These are phyloP conservation scores for Ramaria sp. DNA, from an alignment of 768 basidiomycete species.

Conservation along the genomic window DNA sequence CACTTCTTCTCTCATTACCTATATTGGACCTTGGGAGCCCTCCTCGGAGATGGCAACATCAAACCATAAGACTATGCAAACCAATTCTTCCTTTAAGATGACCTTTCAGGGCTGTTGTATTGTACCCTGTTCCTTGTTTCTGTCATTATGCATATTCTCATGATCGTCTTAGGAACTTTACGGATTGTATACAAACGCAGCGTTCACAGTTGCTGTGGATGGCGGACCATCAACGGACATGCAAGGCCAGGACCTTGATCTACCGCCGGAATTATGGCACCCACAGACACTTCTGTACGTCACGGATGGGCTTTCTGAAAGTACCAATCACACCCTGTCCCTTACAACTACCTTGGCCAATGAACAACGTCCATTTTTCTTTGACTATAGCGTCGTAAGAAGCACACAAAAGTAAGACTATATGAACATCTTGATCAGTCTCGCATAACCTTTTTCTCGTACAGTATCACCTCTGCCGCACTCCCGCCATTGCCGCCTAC, in stretches of 20 bases:
- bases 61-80: neutral
- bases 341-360: neutral
- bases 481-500: neutral
- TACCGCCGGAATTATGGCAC: neutral
- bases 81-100: neutral
- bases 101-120: slow-evolving; percentile 6
- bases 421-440: neutral
- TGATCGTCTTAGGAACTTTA: slow-evolving; percentile 28
- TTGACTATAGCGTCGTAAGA: slow-evolving; percentile 1
- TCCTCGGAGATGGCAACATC: neutral
- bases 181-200: slow-evolving; percentile 19
- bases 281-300: slow-evolving; percentile 3
- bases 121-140: slow-evolving; percentile 12
- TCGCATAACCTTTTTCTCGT: neutral
- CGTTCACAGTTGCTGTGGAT: slow-evolving; percentile 25
- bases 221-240: slow-evolving; percentile 5
- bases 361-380: neutral
- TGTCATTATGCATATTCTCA: slow-evolving; percentile 24
- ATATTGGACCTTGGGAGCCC: neutral
- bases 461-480: neutral
- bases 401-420: neutral
- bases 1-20: neutral
- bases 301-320: neutral
- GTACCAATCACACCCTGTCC: neutral
- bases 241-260: neutral